Evolutionary conservation across 352 stramenopile species (phyloP), one percentile per base, ranked within the genome.

Genomic region (Aphanomyces astaci): DNA sequence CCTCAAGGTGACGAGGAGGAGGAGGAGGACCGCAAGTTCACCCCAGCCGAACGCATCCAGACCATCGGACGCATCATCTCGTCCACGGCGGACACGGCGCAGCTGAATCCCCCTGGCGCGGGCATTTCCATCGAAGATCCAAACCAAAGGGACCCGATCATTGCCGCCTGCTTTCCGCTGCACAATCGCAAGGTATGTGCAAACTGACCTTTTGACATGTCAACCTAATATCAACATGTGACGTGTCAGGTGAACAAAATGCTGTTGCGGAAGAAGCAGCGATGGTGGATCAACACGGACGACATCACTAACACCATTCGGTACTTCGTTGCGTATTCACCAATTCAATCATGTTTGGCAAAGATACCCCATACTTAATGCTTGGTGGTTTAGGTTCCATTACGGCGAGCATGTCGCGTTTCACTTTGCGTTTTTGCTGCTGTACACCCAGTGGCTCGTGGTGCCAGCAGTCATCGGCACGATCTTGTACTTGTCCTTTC

Each of bases 41-140:
- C 84, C 7, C 86, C 86, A 4, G 86, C 86, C 13, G 86, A 94
- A 51, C 82, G 86, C 5, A 84, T 94, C 17, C 86, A 94, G 65
- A 91, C 86, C 0, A 94, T 94, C 43, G 86, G 82, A 4, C 86
- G 86, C n/a, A 94, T 94, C 64, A 89, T 94, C 64, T 90, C 86
- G 31, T 91, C 83, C 0, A 90, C 79, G 0, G 74, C 78, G 1
- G 86, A 89, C 56, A 72, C 81, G 25, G 78, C 88, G 55, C 77
- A 92, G 11, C 40, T 94, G 10, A 91, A 90, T 43, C 86, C 86
- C n/a, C 84, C 86, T 2, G 86, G 82, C 9, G 86, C 86, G 1
- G 79, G 78, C 17, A 92, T 94, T 31, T 85, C 80, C 5, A 79
- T 94, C 39, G 86, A 92, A 65, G 84, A 89, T 31, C 74, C 86